phyloP scores from a whole-genome alignment of 208 protist species.

The Novymonas esmeraldas region DNA sequence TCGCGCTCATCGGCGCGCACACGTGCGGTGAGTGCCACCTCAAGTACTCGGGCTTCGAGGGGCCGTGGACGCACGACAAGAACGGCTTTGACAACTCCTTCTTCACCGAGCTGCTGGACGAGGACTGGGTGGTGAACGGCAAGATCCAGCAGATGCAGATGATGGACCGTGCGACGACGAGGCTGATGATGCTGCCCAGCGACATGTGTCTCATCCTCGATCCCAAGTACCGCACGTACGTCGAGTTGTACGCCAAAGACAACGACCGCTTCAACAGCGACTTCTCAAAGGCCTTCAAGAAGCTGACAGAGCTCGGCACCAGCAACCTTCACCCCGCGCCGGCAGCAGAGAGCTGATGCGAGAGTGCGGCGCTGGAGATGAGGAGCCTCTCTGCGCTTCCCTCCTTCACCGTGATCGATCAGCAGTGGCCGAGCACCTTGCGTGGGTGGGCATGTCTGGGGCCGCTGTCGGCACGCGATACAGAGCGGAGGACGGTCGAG shows the following conservation, averaged over 20 bases:
- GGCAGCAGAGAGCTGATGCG: background rate
- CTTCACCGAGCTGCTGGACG: slow-evolving; percentile 83
- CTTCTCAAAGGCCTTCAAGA: slow-evolving; percentile 86
- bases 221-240: slow-evolving; percentile 77
- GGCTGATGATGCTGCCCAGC: slow-evolving; percentile 94
- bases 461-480: no score
- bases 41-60: slow-evolving; percentile 81
- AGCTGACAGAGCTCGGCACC: slow-evolving; percentile 71
- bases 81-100: slow-evolving; percentile 94
- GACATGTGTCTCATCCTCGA: slow-evolving; percentile 89
- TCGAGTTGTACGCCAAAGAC: slow-evolving; percentile 91
- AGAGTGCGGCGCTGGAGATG: no score
- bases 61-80: slow-evolving; percentile 92
- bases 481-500: no score
- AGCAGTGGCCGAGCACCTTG: no score
- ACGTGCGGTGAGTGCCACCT: slow-evolving; percentile 91
- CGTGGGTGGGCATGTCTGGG: no score
- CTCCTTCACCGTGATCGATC: no score
- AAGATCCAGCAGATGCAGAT: slow-evolving; percentile 69
- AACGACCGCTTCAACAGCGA: slow-evolving; percentile 89
- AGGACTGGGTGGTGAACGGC: slow-evolving; percentile 84
- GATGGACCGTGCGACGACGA: slow-evolving; percentile 72
- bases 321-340: slow-evolving; percentile 31
- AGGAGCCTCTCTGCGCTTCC: no score
- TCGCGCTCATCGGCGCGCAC: slow-evolving; percentile 93